A percentile compares a stretch with the other conserved stretches of the same genome.
These are phyloP conservation scores for Calendula officinalis DNA, from an alignment of 129 eudicot species.

Conservation along the genomic window DNA sequence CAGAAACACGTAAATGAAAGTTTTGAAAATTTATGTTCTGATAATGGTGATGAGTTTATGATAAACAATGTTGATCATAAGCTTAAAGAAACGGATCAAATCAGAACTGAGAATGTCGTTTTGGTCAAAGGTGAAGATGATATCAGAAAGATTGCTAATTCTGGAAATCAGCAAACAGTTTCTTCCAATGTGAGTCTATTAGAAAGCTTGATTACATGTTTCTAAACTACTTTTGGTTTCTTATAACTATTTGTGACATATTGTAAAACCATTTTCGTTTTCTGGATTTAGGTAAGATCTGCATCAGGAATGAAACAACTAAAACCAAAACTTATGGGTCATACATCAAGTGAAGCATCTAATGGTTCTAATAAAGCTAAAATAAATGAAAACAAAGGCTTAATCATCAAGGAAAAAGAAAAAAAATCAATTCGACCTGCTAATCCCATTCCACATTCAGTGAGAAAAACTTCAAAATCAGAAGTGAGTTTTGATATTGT, in stretches of 20 bases:
- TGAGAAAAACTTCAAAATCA: constrained; percentile 31
- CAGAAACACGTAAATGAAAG: neutral
- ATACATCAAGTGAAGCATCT: constrained; percentile 31
- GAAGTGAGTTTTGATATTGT: constrained; percentile 35
- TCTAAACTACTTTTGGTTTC: no score
- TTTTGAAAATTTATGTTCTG: no score
- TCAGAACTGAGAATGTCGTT: constrained; percentile 14
- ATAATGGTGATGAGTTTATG: no score
- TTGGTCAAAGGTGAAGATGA: constrained; percentile 22
- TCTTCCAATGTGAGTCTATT: constrained; percentile 33
- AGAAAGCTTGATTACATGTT: no score
- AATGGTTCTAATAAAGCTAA: constrained; percentile 33
- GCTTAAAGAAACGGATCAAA: constrained; percentile 23
- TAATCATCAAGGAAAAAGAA: constrained; percentile 26
- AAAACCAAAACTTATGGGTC: constrained; percentile 33
- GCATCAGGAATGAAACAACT: constrained; percentile 23
- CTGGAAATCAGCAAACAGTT: constrained; percentile 11
- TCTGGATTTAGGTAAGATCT: neutral
- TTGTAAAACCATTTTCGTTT: neutral
- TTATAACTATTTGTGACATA: neutral
- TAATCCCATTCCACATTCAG: constrained; percentile 23
- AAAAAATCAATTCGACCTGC: constrained; percentile 37
- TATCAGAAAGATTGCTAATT: constrained; percentile 22
- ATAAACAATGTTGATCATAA: constrained; percentile 1
- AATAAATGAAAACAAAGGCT: constrained; percentile 27